Conservation (phyloP, 2,329 filamentous ascomycete species). For the Laburnicola sp. region DNA sequence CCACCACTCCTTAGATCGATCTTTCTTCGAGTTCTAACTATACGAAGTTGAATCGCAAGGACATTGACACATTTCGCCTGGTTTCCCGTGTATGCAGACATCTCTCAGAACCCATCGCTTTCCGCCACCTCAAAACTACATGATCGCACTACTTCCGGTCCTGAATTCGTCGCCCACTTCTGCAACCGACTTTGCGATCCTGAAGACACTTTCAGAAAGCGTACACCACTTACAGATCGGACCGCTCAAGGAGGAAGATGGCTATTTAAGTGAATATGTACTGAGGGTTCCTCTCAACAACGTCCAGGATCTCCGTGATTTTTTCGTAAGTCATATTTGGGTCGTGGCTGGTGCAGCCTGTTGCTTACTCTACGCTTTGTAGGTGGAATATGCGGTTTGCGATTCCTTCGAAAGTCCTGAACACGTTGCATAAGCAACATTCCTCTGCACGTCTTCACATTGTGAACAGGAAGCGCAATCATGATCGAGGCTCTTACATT, state of each 20-base stretch:
- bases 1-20: neutral
- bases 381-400: constrained; percentile 3
- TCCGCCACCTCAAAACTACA: neutral
- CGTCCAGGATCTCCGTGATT: neutral
- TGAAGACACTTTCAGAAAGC: neutral
- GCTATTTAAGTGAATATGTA: neutral
- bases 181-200: neutral
- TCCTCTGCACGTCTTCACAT: neutral
- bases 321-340: neutral
- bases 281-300: neutral
- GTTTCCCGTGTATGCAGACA: constrained; percentile 7
- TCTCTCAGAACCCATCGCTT: neutral
- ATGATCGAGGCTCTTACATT: neutral
- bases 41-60: neutral
- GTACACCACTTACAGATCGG: constrained; percentile 1
- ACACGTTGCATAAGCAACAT: neutral
- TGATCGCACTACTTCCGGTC: neutral
- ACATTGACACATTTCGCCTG: constrained; percentile 7
- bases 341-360: too few relatives aligned
- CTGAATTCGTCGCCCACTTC: too few relatives aligned
- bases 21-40: neutral
- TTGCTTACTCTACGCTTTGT: too few relatives aligned
- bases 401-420: neutral
- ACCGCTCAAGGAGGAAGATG: neutral
- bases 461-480: neutral